Evolutionary conservation across 768 basidiomycete species (phyloP).

Genomic region (Lenzites betulinus): DNA sequence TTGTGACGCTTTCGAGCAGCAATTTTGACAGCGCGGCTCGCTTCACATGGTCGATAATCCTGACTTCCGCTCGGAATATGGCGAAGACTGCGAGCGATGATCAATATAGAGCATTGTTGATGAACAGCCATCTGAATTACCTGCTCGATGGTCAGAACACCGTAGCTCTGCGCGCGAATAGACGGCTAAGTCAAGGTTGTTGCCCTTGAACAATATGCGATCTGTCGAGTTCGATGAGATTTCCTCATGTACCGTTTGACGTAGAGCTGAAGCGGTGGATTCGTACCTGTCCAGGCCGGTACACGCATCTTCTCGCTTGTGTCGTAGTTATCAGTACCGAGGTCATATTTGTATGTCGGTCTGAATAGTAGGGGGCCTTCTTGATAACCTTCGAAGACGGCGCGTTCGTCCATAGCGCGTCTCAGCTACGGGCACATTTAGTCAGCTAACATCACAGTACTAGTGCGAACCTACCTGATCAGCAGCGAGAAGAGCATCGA

Average conservation of each 20-base stretch:
- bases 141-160: slow-evolving; percentile 96
- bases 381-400: slow-evolving; percentile 79
- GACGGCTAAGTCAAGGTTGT: slow-evolving; percentile 64
- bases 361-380: slow-evolving; percentile 91
- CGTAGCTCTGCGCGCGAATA: slow-evolving; percentile 86
- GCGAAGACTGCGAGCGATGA: slow-evolving; percentile 66
- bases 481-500: slow-evolving; percentile 71
- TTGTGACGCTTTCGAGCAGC: slow-evolving; percentile 63
- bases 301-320: slow-evolving; percentile 95
- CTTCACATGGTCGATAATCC: slow-evolving; percentile 78
- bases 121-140: slow-evolving; percentile 38
- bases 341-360: slow-evolving; percentile 92
- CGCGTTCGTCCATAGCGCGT: slow-evolving; percentile 67
- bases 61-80: slow-evolving; percentile 75
- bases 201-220: slow-evolving; percentile 87
- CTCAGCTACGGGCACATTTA: slow-evolving; percentile 54
- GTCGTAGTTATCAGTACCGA: slow-evolving; percentile 85
- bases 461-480: slow-evolving; percentile 69
- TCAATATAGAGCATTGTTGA: not conserved
- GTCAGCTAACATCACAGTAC: not conserved
- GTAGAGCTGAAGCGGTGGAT: too few species aligned
- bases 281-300: slow-evolving; percentile 94
- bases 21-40: slow-evolving; percentile 68
- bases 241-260: not conserved
- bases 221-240: slow-evolving; percentile 47